Evolutionary conservation across 306 rosid species (phyloP).

Genomic region (Begonia loranthoides): DNA sequence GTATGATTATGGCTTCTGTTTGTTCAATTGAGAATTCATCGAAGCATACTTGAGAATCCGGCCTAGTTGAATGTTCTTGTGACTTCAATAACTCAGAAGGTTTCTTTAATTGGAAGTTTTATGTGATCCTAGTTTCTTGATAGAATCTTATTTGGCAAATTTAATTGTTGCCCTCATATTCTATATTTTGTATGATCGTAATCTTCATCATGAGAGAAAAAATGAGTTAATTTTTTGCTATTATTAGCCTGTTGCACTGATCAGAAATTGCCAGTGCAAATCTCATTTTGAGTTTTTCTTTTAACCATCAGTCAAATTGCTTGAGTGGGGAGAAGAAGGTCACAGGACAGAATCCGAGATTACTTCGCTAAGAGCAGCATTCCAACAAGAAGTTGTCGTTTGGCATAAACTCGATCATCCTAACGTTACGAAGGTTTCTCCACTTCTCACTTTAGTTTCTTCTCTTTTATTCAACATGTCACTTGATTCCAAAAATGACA

Average conservation of each 20-base stretch:
- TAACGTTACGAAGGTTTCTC: conserved; percentile 83
- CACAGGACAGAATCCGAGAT: conserved; percentile 89
- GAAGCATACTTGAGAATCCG: too few relatives aligned
- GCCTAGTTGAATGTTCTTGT: conserved; percentile 34
- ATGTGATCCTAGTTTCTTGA: conserved; percentile 34
- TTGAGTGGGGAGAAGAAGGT: conserved; percentile 99
- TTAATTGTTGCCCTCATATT: neutral
- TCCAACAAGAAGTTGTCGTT: conserved; percentile 93
- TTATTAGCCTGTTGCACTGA: neutral
- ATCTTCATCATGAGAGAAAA: neutral
- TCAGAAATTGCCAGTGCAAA: neutral
- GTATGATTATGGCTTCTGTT: too few relatives aligned
- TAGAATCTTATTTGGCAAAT: conserved; percentile 8
- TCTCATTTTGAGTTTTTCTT: conserved; percentile 1
- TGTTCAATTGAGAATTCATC: too few relatives aligned
- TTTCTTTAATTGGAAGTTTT: conserved; percentile 10
- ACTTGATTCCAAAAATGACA: too few relatives aligned
- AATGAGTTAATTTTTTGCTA: neutral
- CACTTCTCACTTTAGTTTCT: conserved; percentile 13
- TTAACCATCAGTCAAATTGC: conserved; percentile 62
- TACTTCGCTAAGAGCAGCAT: conserved; percentile 75
- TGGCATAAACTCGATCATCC: conserved; percentile 99
- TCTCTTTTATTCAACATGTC: neutral
- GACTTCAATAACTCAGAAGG: neutral
- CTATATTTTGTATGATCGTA: neutral